These are phyloP conservation scores for Podospora didyma DNA, from an alignment of 495 filamentous ascomycete species.

Conservation along the genomic window DNA sequence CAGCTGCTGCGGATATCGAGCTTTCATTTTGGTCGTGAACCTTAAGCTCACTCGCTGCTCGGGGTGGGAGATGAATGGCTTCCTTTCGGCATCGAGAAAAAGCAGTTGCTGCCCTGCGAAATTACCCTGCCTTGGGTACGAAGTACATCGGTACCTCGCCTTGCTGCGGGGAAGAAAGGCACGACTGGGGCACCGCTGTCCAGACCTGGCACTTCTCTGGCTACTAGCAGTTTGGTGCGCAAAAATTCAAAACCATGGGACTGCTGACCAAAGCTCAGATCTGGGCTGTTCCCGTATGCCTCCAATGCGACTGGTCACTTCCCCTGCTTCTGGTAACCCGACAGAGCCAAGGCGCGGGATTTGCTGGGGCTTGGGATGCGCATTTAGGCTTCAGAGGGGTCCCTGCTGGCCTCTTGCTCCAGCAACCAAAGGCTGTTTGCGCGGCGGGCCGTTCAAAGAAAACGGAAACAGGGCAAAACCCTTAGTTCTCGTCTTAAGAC, in stretches of 20 bases:
- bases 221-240: background rate
- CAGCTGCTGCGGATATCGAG: no score
- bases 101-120: background rate
- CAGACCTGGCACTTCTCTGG: background rate
- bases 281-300: no score
- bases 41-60: no score
- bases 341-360: background rate
- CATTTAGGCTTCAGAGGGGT: background rate
- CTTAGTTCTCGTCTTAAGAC: no score
- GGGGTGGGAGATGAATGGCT: no score
- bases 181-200: background rate
- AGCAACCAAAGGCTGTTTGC: background rate
- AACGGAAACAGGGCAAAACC: background rate
- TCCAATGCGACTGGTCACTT: background rate
- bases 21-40: no score
- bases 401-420: background rate
- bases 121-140: background rate
- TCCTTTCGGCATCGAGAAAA: no score
- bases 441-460: background rate
- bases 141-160: no score
- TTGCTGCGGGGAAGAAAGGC: background rate
- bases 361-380: background rate
- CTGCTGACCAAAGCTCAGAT: no score
- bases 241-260: background rate
- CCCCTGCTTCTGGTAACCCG: background rate